Conservation (phyloP, 371 early-diverging fungal genomes). For the Apophysomyces elegans region DNA sequence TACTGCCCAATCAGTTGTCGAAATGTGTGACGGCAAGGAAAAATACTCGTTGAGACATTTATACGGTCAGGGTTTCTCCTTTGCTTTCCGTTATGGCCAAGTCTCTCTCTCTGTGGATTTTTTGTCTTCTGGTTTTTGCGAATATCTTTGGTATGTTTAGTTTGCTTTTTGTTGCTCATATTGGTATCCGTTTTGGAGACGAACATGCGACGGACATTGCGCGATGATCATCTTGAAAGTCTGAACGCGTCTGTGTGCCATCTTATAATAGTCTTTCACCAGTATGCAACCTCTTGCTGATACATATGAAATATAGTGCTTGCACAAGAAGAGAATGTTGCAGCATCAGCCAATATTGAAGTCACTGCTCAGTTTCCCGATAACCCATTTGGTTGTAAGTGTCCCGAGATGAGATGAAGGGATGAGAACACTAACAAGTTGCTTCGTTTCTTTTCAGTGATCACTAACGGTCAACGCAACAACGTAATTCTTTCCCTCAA, state of each 20-base stretch:
- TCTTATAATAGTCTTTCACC: not conserved
- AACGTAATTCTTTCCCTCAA: constrained; percentile 43
- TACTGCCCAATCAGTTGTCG: too few relatives aligned
- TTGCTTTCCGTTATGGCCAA: constrained; percentile 19
- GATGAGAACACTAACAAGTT: not conserved
- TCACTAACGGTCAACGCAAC: constrained; percentile 54
- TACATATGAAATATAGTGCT: constrained; percentile 21
- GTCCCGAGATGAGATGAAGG: not conserved
- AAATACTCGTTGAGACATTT: too few relatives aligned
- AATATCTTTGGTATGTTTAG: constrained; percentile 12
- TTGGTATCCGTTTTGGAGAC: not conserved
- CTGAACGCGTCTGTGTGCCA: constrained; percentile 10
- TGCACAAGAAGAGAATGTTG: constrained; percentile 29
- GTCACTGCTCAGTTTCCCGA: constrained; percentile 51
- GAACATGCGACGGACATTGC: not conserved
- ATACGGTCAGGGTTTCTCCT: constrained; percentile 4
- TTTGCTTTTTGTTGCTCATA: not conserved
- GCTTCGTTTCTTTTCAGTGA: constrained; percentile 28
- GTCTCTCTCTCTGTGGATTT: constrained; percentile 14
- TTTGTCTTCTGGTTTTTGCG: constrained; percentile 13
- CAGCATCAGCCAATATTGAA: constrained; percentile 33
- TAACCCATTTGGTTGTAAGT: constrained; percentile 55
- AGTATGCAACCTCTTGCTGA: not conserved
- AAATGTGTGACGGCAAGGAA: too few relatives aligned
- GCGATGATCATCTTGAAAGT: not conserved